These are phyloP conservation scores for Ulota crispa DNA, from an alignment of 225 moss, liverwort and hornwort genomes.

Conservation along the genomic window DNA sequence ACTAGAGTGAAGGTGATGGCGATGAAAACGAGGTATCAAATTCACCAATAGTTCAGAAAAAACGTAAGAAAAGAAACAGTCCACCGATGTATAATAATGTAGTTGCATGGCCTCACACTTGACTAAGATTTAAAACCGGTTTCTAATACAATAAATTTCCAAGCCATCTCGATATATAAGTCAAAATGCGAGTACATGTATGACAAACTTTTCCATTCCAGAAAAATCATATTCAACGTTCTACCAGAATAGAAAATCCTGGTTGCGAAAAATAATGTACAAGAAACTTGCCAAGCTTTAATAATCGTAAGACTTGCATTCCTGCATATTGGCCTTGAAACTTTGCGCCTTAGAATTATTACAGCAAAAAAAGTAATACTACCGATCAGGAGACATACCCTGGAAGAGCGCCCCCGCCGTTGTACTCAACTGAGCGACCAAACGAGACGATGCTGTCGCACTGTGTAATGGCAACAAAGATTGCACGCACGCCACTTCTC, in stretches of 20 bases:
- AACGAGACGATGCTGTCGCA: slow-evolving; percentile 74
- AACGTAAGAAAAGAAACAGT: neutral
- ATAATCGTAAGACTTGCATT: slow-evolving; percentile 7
- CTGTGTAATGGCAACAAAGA: slow-evolving; percentile 79
- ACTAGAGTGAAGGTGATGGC: neutral
- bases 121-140: neutral
- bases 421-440: slow-evolving; percentile 84
- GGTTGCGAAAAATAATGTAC: neutral
- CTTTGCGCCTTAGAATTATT: neutral
- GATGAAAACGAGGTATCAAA: neutral
- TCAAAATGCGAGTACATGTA: neutral
- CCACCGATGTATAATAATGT: neutral
- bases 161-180: neutral
- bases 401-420: slow-evolving; percentile 79
- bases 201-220: neutral
- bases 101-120: slow-evolving; percentile 3
- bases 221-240: neutral
- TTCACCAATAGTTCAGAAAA: neutral
- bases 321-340: neutral
- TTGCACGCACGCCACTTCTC: slow-evolving; percentile 72
- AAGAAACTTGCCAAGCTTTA: slow-evolving; percentile 11
- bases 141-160: neutral
- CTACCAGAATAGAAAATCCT: slow-evolving; percentile 2
- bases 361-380: slow-evolving; percentile 33
- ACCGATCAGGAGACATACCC: slow-evolving; percentile 96